A percentile compares a stretch with the other conserved stretches of the same genome.
These are phyloP conservation scores for Suillus alpinus DNA, from an alignment of 768 basidiomycete species.

Conservation along the genomic window DNA sequence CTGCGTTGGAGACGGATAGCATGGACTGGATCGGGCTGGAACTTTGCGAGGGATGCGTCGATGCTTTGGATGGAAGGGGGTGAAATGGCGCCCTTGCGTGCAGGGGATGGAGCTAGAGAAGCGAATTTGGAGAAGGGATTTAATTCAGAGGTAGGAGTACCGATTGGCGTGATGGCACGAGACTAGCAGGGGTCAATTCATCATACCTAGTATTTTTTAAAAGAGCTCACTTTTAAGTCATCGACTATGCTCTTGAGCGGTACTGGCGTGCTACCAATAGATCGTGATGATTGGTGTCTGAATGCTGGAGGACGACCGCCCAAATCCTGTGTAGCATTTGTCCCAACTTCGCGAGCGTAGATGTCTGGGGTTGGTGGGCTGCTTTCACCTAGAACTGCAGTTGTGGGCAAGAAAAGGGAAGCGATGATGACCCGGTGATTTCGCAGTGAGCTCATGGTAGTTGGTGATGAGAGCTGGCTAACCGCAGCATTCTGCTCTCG, in stretches of 20 bases:
- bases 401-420: conserved; percentile 80
- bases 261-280: conserved; percentile 12
- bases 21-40: conserved; percentile 43
- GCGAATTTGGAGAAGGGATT: conserved; percentile 56
- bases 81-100: conserved; percentile 17
- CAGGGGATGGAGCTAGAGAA: conserved; percentile 27
- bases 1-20: conserved; percentile 47
- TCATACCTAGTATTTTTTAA: not conserved
- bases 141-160: conserved; percentile 42
- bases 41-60: conserved; percentile 40
- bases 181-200: conserved; percentile 17
- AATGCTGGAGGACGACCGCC: conserved; percentile 13
- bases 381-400: conserved; percentile 59
- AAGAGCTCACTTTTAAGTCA: conserved; percentile 58
- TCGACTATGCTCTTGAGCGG: conserved; percentile 75
- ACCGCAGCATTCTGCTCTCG: not conserved
- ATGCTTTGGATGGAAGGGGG: conserved; percentile 15
- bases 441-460: conserved; percentile 64
- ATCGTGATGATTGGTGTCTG: conserved; percentile 19
- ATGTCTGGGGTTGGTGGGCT: conserved; percentile 49
- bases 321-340: conserved; percentile 10
- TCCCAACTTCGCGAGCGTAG: conserved; percentile 14
- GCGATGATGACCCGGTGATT: conserved; percentile 77
- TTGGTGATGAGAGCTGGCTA: not conserved
- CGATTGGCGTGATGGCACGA: conserved; percentile 43